Conservation (phyloP, 2,329 filamentous ascomycete species). For the Pseudocercospora vitis region DNA sequence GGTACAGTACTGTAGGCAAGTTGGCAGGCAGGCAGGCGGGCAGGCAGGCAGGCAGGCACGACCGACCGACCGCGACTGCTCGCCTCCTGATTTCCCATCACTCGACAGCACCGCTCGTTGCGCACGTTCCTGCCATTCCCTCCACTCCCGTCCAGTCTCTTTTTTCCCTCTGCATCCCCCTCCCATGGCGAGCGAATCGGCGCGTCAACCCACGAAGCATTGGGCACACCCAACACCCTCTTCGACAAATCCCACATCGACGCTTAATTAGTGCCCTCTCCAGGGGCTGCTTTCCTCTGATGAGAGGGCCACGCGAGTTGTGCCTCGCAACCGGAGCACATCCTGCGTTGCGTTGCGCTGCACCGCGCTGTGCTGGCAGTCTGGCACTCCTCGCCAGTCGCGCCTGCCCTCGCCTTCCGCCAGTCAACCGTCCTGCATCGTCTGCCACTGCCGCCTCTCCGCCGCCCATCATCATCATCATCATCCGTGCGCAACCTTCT, state of each 20-base stretch:
- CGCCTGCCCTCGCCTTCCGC: no score
- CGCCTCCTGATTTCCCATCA: background rate
- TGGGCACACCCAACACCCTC: constrained; percentile 11
- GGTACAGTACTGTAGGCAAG: no score
- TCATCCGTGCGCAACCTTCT: constrained; percentile 23
- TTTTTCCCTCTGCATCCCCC: background rate
- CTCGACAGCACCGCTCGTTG: background rate
- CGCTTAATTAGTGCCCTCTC: constrained; percentile 5
- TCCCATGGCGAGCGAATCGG: constrained; percentile 12
- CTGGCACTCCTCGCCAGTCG: background rate
- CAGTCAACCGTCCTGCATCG: background rate
- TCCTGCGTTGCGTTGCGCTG: constrained; percentile 1
- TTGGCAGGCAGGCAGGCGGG: no score
- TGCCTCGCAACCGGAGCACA: constrained; percentile 12
- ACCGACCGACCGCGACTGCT: no score
- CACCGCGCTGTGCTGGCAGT: constrained; percentile 2
- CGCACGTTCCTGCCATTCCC: background rate
- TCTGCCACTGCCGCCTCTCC: constrained; percentile 10
- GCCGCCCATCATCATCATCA: background rate
- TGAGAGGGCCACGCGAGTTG: constrained; percentile 11
- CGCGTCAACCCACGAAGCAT: constrained; percentile 13
- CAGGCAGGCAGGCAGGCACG: no score
- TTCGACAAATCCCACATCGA: constrained; percentile 10
- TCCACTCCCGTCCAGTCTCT: background rate
- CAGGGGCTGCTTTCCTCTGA: constrained; percentile 8